phyloP scores from a whole-genome alignment of 2,329 filamentous ascomycete species.

The Exserohilum rostratum region DNA sequence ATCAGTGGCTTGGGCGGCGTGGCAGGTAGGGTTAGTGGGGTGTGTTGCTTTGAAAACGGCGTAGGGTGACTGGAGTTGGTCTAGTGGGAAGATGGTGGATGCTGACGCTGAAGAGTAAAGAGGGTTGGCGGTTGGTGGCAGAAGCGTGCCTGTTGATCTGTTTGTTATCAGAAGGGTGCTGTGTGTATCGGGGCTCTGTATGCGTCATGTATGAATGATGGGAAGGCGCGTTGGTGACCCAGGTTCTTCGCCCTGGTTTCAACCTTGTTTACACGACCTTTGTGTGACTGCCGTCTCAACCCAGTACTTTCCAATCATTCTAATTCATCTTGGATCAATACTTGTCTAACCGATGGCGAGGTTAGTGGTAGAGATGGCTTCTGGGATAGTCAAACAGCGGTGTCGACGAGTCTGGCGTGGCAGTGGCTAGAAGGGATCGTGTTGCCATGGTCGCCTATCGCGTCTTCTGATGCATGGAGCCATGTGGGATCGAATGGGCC shows the following conservation, averaged over 20 bases:
- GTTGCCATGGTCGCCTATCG: constrained; percentile 1
- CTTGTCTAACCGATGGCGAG: not conserved
- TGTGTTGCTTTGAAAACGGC: not conserved
- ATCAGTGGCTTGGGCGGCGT: constrained; percentile 1
- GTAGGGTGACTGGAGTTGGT: not conserved
- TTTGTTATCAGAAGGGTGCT: not conserved
- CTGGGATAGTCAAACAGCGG: constrained; percentile 2
- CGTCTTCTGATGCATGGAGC: not conserved
- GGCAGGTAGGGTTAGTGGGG: not conserved
- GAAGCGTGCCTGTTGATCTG: not conserved
- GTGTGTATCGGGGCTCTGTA: not conserved
- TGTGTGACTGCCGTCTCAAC: too few relatives aligned
- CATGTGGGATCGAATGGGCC: not conserved
- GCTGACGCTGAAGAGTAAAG: not conserved
- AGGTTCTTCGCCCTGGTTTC: not conserved
- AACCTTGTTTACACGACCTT: not conserved
- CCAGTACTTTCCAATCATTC: too few relatives aligned
- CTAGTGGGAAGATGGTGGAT: not conserved
- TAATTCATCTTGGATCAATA: not conserved
- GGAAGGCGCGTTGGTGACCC: not conserved
- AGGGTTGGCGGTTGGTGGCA: not conserved
- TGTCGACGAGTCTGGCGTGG: constrained; percentile 4
- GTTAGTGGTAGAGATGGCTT: not conserved
- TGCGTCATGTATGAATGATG: not conserved
- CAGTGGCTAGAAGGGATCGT: constrained; percentile 1